Evolutionary conservation across 495 filamentous ascomycete genomes (phyloP).

Genomic region (Penicillium fimorum): DNA sequence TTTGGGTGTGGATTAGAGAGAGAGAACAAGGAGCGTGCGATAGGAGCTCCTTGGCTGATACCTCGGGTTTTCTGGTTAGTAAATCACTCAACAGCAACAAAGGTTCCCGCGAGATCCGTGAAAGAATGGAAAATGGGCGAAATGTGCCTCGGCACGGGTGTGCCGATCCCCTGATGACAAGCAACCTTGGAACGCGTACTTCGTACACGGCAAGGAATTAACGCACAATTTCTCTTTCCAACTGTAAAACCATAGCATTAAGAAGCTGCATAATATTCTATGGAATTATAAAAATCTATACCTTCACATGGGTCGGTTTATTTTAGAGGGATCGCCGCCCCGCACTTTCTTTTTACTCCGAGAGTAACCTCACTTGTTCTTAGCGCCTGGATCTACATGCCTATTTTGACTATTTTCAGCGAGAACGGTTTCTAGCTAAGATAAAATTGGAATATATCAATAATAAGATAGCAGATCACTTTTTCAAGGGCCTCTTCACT

Average conservation of each 20-base stretch:
- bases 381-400: no score
- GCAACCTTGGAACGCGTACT: not conserved
- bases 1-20: not conserved
- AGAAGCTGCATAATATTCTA: no score
- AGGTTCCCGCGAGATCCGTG: not conserved
- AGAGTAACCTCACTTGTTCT: not conserved
- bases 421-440: no score
- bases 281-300: not conserved
- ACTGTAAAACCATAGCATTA: no score
- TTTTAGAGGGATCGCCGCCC: not conserved
- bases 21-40: not conserved
- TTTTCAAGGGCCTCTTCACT: constrained; percentile 25
- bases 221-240: not conserved
- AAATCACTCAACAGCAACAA: not conserved
- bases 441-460: no score
- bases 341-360: not conserved
- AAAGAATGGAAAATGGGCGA: not conserved
- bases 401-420: no score
- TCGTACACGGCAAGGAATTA: not conserved
- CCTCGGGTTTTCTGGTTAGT: not conserved
- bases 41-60: not conserved
- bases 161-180: constrained; percentile 5
- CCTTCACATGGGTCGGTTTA: constrained; percentile 6
- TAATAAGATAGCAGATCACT: not conserved
- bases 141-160: constrained; percentile 18